These are phyloP conservation scores for Diaporthe destruens DNA, from an alignment of 2,329 filamentous ascomycete species.

Conservation along the genomic window DNA sequence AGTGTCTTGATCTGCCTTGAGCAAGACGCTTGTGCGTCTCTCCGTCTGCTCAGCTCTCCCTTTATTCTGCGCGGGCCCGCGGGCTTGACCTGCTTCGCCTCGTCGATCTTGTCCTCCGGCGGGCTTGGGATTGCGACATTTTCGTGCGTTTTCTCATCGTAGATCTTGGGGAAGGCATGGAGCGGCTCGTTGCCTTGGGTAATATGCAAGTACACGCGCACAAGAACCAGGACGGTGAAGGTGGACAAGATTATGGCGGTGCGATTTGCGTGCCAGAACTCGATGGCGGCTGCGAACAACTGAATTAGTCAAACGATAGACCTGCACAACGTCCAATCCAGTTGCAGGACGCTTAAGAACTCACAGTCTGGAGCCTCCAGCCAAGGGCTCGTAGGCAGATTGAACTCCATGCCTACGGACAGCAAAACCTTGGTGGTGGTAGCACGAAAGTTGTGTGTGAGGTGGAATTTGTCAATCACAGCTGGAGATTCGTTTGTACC, in stretches of 20 bases:
- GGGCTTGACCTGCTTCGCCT: slow-evolving; percentile 50
- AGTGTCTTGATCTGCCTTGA: slow-evolving; percentile 73
- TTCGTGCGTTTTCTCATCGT: slow-evolving; percentile 42
- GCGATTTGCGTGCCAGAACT: slow-evolving; percentile 62
- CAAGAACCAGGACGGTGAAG: slow-evolving; percentile 53
- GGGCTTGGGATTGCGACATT: slow-evolving; percentile 1
- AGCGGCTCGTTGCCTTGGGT: slow-evolving; percentile 52
- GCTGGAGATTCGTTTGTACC: slow-evolving; percentile 16
- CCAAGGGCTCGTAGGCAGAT: slow-evolving; percentile 31
- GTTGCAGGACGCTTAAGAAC: background rate
- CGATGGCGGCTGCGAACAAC: slow-evolving; percentile 47
- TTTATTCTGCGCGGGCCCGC: slow-evolving; percentile 62
- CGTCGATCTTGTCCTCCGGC: slow-evolving; percentile 41
- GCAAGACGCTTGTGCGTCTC: slow-evolving; percentile 49
- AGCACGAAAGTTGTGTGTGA: background rate
- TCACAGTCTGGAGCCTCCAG: slow-evolving; percentile 38
- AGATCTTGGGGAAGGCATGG: slow-evolving; percentile 54
- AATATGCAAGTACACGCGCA: slow-evolving; percentile 59
- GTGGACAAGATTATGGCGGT: slow-evolving; percentile 57
- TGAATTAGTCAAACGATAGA: slow-evolving; percentile 1
- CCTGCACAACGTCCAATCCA: background rate
- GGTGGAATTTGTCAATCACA: slow-evolving; percentile 6
- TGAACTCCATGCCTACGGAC: slow-evolving; percentile 35
- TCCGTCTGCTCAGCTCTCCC: slow-evolving; percentile 54
- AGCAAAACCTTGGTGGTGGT: slow-evolving; percentile 1